phyloP scores from a whole-genome alignment of 805 yeast species.

The Ogataea paradorogensis region DNA sequence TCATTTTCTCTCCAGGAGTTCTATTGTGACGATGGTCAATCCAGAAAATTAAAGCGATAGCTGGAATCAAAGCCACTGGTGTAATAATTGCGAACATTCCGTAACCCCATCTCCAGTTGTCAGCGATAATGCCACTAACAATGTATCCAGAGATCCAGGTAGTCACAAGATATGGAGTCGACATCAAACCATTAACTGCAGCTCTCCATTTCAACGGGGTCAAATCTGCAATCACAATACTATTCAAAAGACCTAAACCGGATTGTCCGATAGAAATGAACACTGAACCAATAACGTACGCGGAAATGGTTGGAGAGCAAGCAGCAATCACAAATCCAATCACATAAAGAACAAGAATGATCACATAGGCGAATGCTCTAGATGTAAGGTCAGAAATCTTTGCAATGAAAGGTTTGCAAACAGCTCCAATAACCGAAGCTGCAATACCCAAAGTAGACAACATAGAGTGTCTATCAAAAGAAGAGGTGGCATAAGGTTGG shows the following conservation, averaged over 20 bases:
- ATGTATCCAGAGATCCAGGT: slow-evolving; percentile 44
- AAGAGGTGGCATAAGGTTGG: slow-evolving; percentile 33
- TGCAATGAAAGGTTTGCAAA: slow-evolving; percentile 27
- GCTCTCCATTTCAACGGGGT: slow-evolving; percentile 32
- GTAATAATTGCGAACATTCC: slow-evolving; percentile 47
- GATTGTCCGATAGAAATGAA: slow-evolving; percentile 23
- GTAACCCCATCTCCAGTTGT: slow-evolving; percentile 51
- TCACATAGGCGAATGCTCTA: slow-evolving; percentile 22
- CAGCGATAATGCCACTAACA: slow-evolving; percentile 30
- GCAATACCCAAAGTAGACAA: slow-evolving; percentile 26
- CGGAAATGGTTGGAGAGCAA: slow-evolving; percentile 22
- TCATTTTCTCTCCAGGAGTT: neutral
- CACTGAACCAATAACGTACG: slow-evolving; percentile 28
- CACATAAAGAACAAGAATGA: slow-evolving; percentile 22
- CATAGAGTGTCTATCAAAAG: slow-evolving; percentile 23
- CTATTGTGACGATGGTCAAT: slow-evolving; percentile 32
- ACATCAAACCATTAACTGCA: slow-evolving; percentile 21
- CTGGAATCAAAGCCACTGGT: slow-evolving; percentile 39
- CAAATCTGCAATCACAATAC: slow-evolving; percentile 27
- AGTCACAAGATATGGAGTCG: slow-evolving; percentile 40
- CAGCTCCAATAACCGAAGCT: slow-evolving; percentile 24
- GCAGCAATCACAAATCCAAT: slow-evolving; percentile 29
- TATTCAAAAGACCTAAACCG: slow-evolving; percentile 23
- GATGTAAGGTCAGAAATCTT: slow-evolving; percentile 29
- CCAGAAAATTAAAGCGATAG: slow-evolving; percentile 32